Evolutionary conservation across 352 stramenopile genomes (phyloP).

Genomic region (Phytophthora sp.): DNA sequence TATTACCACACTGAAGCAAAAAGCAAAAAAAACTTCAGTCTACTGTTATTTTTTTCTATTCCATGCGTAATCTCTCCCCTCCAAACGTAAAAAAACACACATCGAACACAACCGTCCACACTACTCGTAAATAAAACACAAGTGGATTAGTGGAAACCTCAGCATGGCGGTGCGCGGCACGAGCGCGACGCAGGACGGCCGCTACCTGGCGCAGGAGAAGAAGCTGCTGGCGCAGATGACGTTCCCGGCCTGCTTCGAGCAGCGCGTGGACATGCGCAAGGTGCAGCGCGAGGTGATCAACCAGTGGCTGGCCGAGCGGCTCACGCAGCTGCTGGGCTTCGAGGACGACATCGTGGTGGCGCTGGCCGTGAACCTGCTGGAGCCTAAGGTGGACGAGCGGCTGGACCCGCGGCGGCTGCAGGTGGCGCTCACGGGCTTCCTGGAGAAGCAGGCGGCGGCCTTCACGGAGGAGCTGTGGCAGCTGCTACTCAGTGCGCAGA

Average conservation of each 20-base stretch:
- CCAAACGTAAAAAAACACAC: too few species aligned
- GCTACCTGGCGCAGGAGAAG: conserved; percentile 89
- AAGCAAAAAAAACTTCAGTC: too few species aligned
- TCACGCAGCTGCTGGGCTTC: conserved; percentile 90
- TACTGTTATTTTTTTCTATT: too few species aligned
- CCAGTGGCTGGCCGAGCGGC: conserved; percentile 87
- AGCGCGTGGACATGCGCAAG: conserved; percentile 87
- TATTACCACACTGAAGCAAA: too few species aligned
- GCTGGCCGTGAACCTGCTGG: conserved; percentile 85
- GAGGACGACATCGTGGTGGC: conserved; percentile 93
- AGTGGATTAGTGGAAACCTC: too few species aligned
- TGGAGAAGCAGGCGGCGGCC: conserved; percentile 85
- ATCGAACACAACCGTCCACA: too few species aligned
- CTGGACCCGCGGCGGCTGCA: conserved; percentile 90
- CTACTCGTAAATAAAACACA: too few species aligned
- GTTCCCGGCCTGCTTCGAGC: conserved; percentile 80
- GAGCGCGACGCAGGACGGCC: conserved; percentile 72
- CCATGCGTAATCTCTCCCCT: too few species aligned
- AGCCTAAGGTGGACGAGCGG: conserved; percentile 72
- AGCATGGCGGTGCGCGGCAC: conserved; percentile 51
- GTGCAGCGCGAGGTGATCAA: conserved; percentile 92
- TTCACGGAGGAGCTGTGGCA: conserved; percentile 93
- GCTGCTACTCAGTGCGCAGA: conserved; percentile 89
- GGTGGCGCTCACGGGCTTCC: conserved; percentile 89
- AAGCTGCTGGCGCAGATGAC: conserved; percentile 88